These are phyloP conservation scores for Pogostemon cablin DNA, from an alignment of 257 asterid species.

Conservation along the genomic window DNA sequence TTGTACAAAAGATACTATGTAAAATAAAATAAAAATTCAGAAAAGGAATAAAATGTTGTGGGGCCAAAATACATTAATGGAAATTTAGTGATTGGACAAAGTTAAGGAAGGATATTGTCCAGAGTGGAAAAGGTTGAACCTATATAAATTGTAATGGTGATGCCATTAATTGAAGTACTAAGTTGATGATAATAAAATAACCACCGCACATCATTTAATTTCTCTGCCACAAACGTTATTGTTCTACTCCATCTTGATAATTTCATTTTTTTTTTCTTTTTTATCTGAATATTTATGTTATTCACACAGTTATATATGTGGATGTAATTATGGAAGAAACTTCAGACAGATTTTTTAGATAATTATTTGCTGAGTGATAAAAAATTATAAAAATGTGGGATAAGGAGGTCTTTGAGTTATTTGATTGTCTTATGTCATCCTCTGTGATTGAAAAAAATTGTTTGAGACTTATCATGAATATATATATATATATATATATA, in stretches of 20 bases:
- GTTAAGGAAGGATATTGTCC: slow-evolving; percentile 37
- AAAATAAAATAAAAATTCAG: not conserved
- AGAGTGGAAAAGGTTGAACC: slow-evolving; percentile 40
- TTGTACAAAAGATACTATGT: no score
- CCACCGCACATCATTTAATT: slow-evolving; percentile 51
- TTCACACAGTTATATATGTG: no score
- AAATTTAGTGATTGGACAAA: slow-evolving; percentile 22
- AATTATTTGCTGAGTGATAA: no score
- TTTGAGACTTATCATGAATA: no score
- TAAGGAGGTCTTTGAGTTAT: no score
- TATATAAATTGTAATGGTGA: slow-evolving; percentile 15
- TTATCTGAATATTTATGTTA: not conserved
- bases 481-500: no score
- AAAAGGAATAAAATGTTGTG: not conserved
- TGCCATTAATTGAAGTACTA: slow-evolving; percentile 43
- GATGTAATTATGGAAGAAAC: no score
- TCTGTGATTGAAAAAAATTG: no score
- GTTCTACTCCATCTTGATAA: slow-evolving; percentile 35
- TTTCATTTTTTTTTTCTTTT: slow-evolving; percentile 17
- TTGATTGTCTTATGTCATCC: no score
- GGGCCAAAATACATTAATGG: slow-evolving; percentile 27
- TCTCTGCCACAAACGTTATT: slow-evolving; percentile 62
- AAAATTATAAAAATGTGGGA: no score
- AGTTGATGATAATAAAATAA: slow-evolving; percentile 42
- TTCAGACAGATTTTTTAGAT: no score